Evolutionary conservation across 805 yeast species (phyloP), one percentile per base, ranked within the genome.

Genomic region (Schizosaccharomyces cryophilus): DNA sequence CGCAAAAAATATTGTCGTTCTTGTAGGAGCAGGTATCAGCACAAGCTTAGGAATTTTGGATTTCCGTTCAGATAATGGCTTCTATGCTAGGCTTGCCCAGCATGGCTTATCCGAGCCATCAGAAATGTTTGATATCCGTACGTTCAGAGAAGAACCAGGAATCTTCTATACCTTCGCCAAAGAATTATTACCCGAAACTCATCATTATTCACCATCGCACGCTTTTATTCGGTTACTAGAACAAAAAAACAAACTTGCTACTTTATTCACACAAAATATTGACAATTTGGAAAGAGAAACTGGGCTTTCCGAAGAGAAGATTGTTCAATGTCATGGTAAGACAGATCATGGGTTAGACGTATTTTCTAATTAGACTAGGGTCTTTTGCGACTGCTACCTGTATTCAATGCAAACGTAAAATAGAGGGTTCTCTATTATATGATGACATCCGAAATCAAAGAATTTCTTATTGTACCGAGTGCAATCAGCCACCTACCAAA

Each of bases 1-100:
- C 5, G 79, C 93, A 0, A 68, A 75, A 15, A 82, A 80, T 51
- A 76, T 88, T 11, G 67, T 89, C 62, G 88, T 88, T 0, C 69
- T 88, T 26, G 86, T 95, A 0, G 96, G 96, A 17, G 96, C 96
- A 0, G 96, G 96, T 29, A 87, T 88, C 61, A 85, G 94, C 42
- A 87, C 96, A 2, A 80, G 87, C 1, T 72, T 87, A 61, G 96
- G 96, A 6, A 88, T 87, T 61, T 96, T 96, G 0, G 96, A 87
- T 72, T 87, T 88, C 72, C 77, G 96, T 68, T 87, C 95, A 0
- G 81, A 86, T n/a, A 77, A 82, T 64, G 96, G 96, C 59, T 78
- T 88, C 61, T 88, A 88, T 70, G 76, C 86, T 1, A 79, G 78
- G 66, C 77, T 89, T 65, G 76, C 77, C 61, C 77, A 78, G 66